Percentiles rank a stretch among this genome's conserved stretches.
These are phyloP conservation scores for Cercis canadensis DNA, from an alignment of 306 rosid species.

Conservation along the genomic window DNA sequence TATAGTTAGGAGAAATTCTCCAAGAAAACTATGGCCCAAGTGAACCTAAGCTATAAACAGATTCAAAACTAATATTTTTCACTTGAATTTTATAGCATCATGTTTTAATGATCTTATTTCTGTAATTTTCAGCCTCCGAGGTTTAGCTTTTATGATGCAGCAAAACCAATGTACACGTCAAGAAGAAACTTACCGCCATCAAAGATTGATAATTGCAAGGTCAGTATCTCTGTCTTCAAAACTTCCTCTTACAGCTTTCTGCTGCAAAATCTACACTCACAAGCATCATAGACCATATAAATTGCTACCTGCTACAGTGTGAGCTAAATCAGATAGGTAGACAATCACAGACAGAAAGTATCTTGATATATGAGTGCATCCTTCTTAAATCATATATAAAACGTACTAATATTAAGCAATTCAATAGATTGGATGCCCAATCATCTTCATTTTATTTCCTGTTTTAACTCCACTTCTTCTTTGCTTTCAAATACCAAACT, in stretches of 20 bases:
- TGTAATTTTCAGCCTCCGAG: constrained; percentile 71
- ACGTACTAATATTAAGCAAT: neutral
- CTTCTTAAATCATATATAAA: neutral
- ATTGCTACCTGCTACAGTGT: too few species aligned
- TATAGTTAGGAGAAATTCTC: neutral
- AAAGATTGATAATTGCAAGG: constrained; percentile 66
- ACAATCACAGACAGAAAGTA: neutral
- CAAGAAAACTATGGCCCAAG: neutral
- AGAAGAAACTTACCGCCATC: constrained; percentile 72
- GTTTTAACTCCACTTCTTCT: neutral
- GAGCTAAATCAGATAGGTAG: too few species aligned
- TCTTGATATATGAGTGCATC: neutral
- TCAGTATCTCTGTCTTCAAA: constrained; percentile 24
- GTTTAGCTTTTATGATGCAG: constrained; percentile 64
- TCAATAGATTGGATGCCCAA: neutral
- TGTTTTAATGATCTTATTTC: constrained; percentile 15
- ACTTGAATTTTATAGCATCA: constrained; percentile 18
- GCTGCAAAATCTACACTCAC: neutral
- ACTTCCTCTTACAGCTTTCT: constrained; percentile 4
- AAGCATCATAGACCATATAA: neutral
- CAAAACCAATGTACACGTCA: constrained; percentile 67
- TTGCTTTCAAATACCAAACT: neutral
- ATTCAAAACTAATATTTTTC: constrained; percentile 6
- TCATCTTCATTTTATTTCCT: neutral
- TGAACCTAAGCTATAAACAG: constrained; percentile 25